Evolutionary conservation across 208 protist species (phyloP).

Genomic region (Trichomonas gallinae): DNA sequence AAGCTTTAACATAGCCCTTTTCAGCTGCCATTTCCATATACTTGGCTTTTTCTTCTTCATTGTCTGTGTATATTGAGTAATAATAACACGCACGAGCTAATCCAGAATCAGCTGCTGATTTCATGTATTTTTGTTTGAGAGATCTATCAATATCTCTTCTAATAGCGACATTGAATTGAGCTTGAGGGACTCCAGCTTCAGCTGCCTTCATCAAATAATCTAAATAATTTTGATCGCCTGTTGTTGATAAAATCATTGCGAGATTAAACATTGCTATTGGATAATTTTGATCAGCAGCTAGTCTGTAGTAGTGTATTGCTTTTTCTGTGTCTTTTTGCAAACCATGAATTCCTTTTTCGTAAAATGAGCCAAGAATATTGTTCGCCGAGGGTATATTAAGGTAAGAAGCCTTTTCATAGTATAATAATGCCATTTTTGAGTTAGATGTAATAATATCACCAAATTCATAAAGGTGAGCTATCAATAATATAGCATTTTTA

Average conservation of each 20-base stretch:
- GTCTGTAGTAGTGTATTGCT: background rate
- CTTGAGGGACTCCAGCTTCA: background rate
- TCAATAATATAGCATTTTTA: background rate
- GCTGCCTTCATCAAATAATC: background rate
- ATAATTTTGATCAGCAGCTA: background rate
- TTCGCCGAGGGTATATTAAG: background rate
- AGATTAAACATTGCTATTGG: background rate
- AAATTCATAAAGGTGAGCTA: background rate
- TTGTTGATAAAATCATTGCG: background rate
- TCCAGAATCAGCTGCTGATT: background rate
- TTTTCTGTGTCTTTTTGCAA: background rate
- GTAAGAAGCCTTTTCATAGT: background rate
- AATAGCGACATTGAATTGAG: background rate
- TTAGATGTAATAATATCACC: background rate
- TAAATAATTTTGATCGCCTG: background rate
- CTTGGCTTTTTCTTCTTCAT: background rate
- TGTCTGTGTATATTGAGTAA: background rate
- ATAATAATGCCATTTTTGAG: background rate
- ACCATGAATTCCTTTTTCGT: background rate
- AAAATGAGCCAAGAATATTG: background rate
- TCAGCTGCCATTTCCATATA: background rate
- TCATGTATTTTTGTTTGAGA: background rate
- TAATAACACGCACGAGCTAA: background rate
- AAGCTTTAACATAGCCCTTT: background rate
- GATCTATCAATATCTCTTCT: background rate